Base-by-base conservation (phyloP, 2,329 filamentous ascomycete genomes). In the Aspergillus ochraceoroseus region DNA sequence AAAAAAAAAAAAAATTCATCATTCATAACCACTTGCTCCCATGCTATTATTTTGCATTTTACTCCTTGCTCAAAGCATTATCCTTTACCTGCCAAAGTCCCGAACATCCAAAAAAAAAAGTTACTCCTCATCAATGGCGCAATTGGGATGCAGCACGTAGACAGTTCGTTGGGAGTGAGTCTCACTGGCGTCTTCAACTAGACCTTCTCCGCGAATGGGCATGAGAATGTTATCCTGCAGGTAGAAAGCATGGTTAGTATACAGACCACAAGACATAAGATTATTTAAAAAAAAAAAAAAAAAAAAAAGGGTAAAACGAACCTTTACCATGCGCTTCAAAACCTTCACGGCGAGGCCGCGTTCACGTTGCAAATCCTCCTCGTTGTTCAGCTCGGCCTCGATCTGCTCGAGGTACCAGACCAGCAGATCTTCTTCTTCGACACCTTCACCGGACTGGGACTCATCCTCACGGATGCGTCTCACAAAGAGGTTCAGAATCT, bases 61-160 rank as follows among this genome's bases (percentile, higher is more conserved):
- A 47, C 50, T 32, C 50, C 28, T 7, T 18, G 34, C 23, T 27
- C 22, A 35, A 20, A 15, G 12, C 41, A 36, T 49, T 38, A 41
- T 43, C 32, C 15, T 29, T 43, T 36, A n/a, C 37, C 17, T 32
- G 39, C n/a, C 37, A 22, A 27, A n/a, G n/a, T 13, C 5, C 35
- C 31, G 32, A 12, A 18, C 14, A n/a, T 17, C 15, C 12, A 46
- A 14, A 39, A 43, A 32, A 46, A 14, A 39, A 43, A 32, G 47
- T 53, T 41, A 56, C 52, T 66, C 57, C 43, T 68, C 66, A 41
- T 95, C 89, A 7, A 94, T 74, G 0, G 85, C 86, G 60, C 87
- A 94, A 68, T 96, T 96, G 43, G 92, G 92, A 69, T 98, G 92
- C 52, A 98, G 62, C 17, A 95, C 85, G 61, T 95, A 98, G 37